Base-by-base conservation (phyloP, 2,329 filamentous ascomycete genomes). In the Ophiostoma sp. region DNA sequence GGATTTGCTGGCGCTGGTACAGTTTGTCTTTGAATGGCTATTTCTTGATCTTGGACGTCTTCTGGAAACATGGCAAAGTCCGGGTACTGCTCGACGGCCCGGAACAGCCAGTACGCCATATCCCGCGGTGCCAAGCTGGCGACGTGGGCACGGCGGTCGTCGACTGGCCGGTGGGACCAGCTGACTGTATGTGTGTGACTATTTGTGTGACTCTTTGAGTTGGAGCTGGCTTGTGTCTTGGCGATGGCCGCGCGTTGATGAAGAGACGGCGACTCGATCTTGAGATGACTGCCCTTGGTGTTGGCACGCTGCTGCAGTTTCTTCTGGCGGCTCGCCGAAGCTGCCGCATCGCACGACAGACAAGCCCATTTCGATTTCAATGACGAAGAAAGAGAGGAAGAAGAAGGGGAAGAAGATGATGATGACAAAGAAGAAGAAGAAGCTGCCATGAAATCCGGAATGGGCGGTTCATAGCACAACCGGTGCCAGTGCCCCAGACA, bases 401-500 rank as follows among this genome's bases (percentile, higher is more conserved):
- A 36, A 36, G 35, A 8, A 10, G 27, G 3, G 3, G 27, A 3
- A 31, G 27, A 31, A 31, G 27, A 31, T 1, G 27, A 31, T 31
- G 27, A 31, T 3, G 27, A n/a, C n/a, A 20, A 48, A 48, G 41
- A 48, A 20, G 6, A 6, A n/a, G 44, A 48, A 17, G n/a, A 8
- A 41, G 72, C 70, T 0, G 68, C 68, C 10, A 41, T 66, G 23
- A 90, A 86, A 72, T 89, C 86, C n/a, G 85, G 83, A 72, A 96
- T 92, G 13, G 85, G 85, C 1, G 92, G 92, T 71, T 91, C 85
- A 77, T 96, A 92, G 76, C 92, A 96, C 75, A 87, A 87, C 77
- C 94, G 91, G 78, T 96, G 92, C 86, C 92, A 96, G 60, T 89
- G 87, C 39, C 84, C 83, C 77, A 92, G 91, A 81, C 92, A 96